These are phyloP conservation scores for Termitomyces sp. DNA, from an alignment of 768 basidiomycete genomes.

Conservation along the genomic window DNA sequence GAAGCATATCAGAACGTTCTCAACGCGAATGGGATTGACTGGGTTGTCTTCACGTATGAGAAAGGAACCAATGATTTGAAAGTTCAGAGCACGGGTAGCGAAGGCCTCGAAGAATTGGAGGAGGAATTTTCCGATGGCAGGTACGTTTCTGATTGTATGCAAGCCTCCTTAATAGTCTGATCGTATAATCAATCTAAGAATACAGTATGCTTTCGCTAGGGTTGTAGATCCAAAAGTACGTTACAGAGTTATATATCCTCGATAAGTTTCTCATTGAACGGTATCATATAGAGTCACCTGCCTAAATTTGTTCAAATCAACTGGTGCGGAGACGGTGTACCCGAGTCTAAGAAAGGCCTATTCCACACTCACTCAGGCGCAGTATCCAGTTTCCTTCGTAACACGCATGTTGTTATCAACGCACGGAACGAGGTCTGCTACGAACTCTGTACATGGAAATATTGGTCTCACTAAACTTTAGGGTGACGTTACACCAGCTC, in stretches of 20 bases:
- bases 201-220: constrained; percentile 88
- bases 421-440: constrained; percentile 77
- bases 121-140: constrained; percentile 95
- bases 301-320: constrained; percentile 94
- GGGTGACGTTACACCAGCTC: constrained; percentile 73
- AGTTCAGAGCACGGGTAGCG: constrained; percentile 78
- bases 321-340: constrained; percentile 98
- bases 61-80: constrained; percentile 82
- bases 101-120: constrained; percentile 85
- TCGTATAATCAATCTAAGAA: constrained; percentile 40
- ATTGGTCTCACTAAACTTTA: constrained; percentile 1
- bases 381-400: constrained; percentile 75
- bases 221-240: constrained; percentile 83
- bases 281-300: constrained; percentile 58
- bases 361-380: constrained; percentile 85
- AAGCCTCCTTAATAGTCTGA: constrained; percentile 5
- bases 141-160: constrained; percentile 34
- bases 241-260: constrained; percentile 3
- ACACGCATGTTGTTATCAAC: constrained; percentile 80
- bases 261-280: not conserved
- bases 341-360: constrained; percentile 85
- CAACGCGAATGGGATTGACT: constrained; percentile 62
- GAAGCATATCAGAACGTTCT: constrained; percentile 75
- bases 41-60: constrained; percentile 79
- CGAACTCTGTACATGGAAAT: not conserved